phyloP scores from a whole-genome alignment of 306 rosid species.

The Prosopis cineraria region DNA sequence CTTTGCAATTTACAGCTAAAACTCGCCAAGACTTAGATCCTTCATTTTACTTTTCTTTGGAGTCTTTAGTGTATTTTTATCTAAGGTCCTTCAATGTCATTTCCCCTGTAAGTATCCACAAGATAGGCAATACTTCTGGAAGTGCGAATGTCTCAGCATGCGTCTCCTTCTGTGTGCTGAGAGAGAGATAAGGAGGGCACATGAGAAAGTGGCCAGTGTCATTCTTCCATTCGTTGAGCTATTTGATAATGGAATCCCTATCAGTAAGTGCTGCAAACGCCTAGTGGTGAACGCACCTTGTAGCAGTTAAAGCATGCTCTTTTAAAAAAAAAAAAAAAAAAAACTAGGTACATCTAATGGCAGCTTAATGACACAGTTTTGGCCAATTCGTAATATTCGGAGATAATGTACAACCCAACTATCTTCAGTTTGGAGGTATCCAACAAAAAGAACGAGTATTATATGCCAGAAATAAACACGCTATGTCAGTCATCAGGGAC shows the following conservation, averaged over 20 bases:
- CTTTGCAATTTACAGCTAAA: background rate
- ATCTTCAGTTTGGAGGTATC: background rate
- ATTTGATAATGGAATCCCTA: constrained; percentile 14
- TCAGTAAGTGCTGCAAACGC: background rate
- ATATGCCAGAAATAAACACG: background rate
- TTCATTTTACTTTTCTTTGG: background rate
- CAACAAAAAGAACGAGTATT: constrained; percentile 5
- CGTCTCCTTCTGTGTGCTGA: background rate
- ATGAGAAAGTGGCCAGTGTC: constrained; percentile 12
- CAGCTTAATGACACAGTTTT: background rate
- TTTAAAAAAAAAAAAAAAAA: background rate
- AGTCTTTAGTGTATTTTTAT: background rate
- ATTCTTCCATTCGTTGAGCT: constrained; percentile 5
- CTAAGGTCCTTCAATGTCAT: too few relatives aligned
- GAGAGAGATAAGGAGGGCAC: constrained; percentile 2
- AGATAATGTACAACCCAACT: background rate
- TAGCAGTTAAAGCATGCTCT: background rate
- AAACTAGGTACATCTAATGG: background rate
- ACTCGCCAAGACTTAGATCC: background rate
- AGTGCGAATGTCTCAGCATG: background rate
- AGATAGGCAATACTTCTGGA: background rate
- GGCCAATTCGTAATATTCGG: background rate
- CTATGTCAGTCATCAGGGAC: background rate
- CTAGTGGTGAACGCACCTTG: constrained; percentile 2
- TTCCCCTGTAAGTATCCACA: background rate